These are phyloP conservation scores for Pseudogymnoascus sp. DNA, from an alignment of 2,329 filamentous ascomycete species.

Conservation along the genomic window DNA sequence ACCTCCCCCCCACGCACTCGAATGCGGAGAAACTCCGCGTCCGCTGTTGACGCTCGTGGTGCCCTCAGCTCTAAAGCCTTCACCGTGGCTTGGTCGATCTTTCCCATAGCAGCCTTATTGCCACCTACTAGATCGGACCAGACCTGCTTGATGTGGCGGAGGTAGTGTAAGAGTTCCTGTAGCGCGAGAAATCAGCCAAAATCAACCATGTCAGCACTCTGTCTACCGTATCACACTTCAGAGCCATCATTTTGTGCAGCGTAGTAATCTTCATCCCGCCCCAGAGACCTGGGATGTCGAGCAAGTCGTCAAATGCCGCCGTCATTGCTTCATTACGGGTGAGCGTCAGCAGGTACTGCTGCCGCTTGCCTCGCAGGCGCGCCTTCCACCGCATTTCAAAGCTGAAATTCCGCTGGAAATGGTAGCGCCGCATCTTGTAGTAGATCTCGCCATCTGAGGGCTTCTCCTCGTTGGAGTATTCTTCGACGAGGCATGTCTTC, in stretches of 20 bases:
- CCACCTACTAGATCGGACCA: neutral
- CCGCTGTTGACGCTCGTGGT: neutral
- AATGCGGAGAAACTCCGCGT: neutral
- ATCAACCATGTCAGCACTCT: neutral
- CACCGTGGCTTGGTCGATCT: neutral
- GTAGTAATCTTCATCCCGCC: constrained; percentile 16
- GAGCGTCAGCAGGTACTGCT: neutral
- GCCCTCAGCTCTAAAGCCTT: neutral
- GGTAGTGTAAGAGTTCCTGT: constrained; percentile 10
- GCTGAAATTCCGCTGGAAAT: constrained; percentile 15
- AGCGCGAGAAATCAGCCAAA: neutral
- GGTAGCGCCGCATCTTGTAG: constrained; percentile 26
- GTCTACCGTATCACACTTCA: constrained; percentile 15
- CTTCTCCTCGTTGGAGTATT: constrained; percentile 26
- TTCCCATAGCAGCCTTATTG: neutral
- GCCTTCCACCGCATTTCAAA: constrained; percentile 16
- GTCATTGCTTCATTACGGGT: constrained; percentile 10
- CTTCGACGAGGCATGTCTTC: constrained; percentile 22
- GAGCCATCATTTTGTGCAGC: constrained; percentile 14
- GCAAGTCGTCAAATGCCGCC: constrained; percentile 14
- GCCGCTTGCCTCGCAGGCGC: constrained; percentile 5
- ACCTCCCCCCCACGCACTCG: neutral
- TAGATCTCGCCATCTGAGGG: constrained; percentile 27
- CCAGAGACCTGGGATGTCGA: constrained; percentile 16
- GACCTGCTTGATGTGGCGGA: neutral